Evolutionary conservation across 352 stramenopile species (phyloP).

Genomic region (Globisporangium sylvaticum): DNA sequence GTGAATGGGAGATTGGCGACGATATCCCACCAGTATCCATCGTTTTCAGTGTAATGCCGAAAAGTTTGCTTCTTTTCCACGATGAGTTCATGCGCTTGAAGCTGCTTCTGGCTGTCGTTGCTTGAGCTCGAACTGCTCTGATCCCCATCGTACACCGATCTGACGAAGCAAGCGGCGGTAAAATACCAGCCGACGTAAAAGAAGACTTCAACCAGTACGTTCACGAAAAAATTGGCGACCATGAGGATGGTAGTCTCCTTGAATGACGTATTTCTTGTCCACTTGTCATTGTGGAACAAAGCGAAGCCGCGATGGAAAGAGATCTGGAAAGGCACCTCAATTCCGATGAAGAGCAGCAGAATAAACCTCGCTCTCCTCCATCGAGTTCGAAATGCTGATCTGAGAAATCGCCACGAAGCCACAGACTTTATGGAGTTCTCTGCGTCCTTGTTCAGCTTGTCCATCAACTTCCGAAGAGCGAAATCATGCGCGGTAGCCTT

Average conservation of each 20-base stretch:
- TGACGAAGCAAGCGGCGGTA: background rate
- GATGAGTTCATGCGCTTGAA: background rate
- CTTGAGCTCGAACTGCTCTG: background rate
- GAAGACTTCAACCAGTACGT: background rate
- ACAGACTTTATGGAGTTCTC: slow-evolving; percentile 1
- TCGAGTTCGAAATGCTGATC: background rate
- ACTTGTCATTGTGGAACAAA: background rate
- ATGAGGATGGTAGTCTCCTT: background rate
- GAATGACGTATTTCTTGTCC: background rate
- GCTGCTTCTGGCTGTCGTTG: background rate
- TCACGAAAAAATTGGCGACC: background rate
- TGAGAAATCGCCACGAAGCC: background rate
- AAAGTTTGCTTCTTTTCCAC: background rate
- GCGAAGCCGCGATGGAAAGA: background rate
- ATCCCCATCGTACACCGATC: background rate
- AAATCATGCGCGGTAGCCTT: background rate
- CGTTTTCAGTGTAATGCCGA: background rate
- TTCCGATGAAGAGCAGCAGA: background rate
- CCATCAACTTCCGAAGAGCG: slow-evolving; percentile 3
- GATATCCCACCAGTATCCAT: background rate
- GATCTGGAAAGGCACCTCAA: background rate
- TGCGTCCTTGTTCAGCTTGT: background rate
- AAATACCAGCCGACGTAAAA: background rate
- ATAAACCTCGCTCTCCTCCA: background rate
- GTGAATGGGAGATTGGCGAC: background rate